A percentile compares a stretch with the other conserved stretches of the same genome.
Conservation (phyloP, 2,329 filamentous ascomycete genomes). For the Hypoxylon sp. region DNA sequence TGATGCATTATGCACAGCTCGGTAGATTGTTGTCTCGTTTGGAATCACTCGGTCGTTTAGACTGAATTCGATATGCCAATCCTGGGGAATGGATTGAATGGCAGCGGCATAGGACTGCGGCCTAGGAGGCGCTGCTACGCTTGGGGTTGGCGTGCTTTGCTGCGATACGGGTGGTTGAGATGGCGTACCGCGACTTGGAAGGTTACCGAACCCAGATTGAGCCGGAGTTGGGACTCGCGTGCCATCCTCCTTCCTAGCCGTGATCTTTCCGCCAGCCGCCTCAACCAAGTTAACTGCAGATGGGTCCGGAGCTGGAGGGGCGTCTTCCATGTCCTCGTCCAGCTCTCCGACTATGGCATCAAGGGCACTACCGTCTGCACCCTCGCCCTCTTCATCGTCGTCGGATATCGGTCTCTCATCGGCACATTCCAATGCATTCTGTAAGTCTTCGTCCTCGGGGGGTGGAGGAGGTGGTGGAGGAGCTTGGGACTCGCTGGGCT, state of each 20-base stretch:
- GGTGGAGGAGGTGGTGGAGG: conserved; percentile 63
- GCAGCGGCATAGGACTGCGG: conserved; percentile 86
- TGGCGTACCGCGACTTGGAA: conserved; percentile 51
- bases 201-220: conserved; percentile 56
- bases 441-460: conserved; percentile 66
- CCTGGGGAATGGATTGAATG: conserved; percentile 80
- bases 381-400: conserved; percentile 68
- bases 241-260: conserved; percentile 90
- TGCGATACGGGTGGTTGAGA: conserved; percentile 51
- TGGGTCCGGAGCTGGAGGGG: conserved; percentile 76
- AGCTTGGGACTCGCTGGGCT: conserved; percentile 59
- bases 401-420: conserved; percentile 87
- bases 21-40: conserved; percentile 95
- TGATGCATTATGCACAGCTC: conserved; percentile 79
- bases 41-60: conserved; percentile 83
- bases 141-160: conserved; percentile 54
- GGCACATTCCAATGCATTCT: conserved; percentile 85
- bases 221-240: conserved; percentile 85
- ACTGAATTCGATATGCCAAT: conserved; percentile 98
- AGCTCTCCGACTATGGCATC: conserved; percentile 91
- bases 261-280: conserved; percentile 84
- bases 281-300: conserved; percentile 93
- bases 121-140: conserved; percentile 64
- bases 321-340: conserved; percentile 82
- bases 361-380: conserved; percentile 72